Base-by-base conservation (phyloP, 306 rosid species). In the Inga oerstediana region DNA sequence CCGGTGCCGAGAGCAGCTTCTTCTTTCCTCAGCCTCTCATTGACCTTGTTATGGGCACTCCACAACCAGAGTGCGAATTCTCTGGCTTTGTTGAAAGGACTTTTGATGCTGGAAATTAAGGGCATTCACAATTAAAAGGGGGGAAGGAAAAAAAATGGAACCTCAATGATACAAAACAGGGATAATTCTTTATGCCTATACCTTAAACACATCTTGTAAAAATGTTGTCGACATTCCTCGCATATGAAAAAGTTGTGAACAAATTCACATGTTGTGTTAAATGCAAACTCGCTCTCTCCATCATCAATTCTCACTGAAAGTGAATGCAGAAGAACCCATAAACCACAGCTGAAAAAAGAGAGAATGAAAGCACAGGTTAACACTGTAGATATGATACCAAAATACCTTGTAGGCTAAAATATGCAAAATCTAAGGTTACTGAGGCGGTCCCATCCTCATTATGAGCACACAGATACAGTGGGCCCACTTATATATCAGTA, bases 321-420 rank as follows among this genome's bases (percentile, higher is more conserved):
- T 52, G 99, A 96, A 89, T 96, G 99, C 72, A 96, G 83, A 82
- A 96, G 94, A 91, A 96, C 97, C 99, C 98, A 96, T 79, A 96
- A 89, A 75, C 99, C 99, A 81, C 99, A 96, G 78, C 99, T 93
- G 92, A 45, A 85, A 77, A 84, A 74, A 54, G 48, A 56, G 54
- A 82, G 71, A 76, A 58, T 85, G 62, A 78, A 72, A 44, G 72
- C 20, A 77, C 13, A 35, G 49, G 56, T 58, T 74, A 67, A 67
- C 67, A 69, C 4, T 54, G 79, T 76, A 48, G 32, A 73, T 41
- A 56, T 34, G 64, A 54, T 10, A 66, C 37, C 17, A 43, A n/a
- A 20, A 72, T 62, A 62, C 65, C 41, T 72, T 52, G 76, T 43
- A 79, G 70, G 67, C 74, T 66, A 37, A 8, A 68, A 22, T 37